Evolutionary conservation across 148 eudicot genomes (phyloP).

Genomic region (Dysphania ambrosioides): DNA sequence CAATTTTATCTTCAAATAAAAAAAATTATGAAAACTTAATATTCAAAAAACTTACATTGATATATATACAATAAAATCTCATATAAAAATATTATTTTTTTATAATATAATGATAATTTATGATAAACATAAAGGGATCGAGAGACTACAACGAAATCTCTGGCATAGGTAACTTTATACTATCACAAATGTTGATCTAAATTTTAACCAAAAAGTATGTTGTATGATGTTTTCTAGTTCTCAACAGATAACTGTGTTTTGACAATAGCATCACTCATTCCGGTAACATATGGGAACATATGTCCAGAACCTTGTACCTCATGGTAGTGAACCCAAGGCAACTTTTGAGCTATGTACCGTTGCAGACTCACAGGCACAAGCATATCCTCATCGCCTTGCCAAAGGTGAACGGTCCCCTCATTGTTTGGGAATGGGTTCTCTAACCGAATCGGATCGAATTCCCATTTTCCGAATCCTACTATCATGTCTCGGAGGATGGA

Average conservation of each 20-base stretch:
- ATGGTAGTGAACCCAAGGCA: conserved; percentile 72
- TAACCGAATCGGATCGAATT: conserved; percentile 61
- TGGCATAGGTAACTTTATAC: not conserved
- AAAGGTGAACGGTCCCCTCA: conserved; percentile 63
- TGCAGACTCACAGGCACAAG: conserved; percentile 53
- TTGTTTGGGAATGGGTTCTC: conserved; percentile 49
- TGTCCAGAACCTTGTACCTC: conserved; percentile 71
- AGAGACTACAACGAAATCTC: not conserved
- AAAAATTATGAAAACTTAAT: too few species aligned
- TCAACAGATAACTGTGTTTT: conserved; percentile 47
- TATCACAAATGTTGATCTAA: too few species aligned
- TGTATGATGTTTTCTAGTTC: not conserved
- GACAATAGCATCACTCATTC: conserved; percentile 55
- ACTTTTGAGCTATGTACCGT: conserved; percentile 50
- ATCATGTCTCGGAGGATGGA: conserved; percentile 56
- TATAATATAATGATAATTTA: too few species aligned
- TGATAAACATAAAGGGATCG: too few species aligned
- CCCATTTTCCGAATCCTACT: conserved; percentile 63
- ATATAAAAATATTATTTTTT: too few species aligned
- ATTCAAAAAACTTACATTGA: too few species aligned
- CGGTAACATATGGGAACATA: conserved; percentile 56
- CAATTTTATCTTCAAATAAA: too few species aligned
- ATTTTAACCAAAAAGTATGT: too few species aligned
- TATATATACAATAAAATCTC: too few species aligned
- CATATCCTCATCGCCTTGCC: conserved; percentile 83